Conservation (phyloP, 441 rosid genomes). For the Erodium chrysanthum region DNA sequence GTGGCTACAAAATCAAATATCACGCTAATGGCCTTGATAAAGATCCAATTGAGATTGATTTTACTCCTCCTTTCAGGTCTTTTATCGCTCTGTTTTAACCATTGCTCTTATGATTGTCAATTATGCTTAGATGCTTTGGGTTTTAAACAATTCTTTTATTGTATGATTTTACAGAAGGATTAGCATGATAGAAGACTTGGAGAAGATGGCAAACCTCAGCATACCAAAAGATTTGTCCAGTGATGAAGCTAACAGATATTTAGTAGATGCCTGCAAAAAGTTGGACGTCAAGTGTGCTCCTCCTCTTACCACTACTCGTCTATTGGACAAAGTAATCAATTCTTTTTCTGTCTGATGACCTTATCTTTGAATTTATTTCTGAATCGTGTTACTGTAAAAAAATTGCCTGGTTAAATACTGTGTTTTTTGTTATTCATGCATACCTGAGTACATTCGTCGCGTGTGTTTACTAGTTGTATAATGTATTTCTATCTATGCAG, state of each 20-base stretch:
- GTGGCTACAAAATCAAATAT: constrained; percentile 66
- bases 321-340: constrained; percentile 57
- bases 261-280: constrained; percentile 48
- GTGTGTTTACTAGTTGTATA: background rate
- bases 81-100: constrained; percentile 4
- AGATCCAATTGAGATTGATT: constrained; percentile 79
- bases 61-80: constrained; percentile 83
- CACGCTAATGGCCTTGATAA: constrained; percentile 65
- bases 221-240: constrained; percentile 68
- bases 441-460: too few relatives aligned
- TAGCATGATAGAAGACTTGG: constrained; percentile 70
- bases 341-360: background rate
- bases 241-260: constrained; percentile 57
- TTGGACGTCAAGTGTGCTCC: constrained; percentile 71
- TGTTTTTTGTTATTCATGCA: background rate
- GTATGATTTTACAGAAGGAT: constrained; percentile 43
- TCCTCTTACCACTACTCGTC: constrained; percentile 69
- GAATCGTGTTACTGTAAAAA: too few relatives aligned
- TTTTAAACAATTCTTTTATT: constrained; percentile 5
- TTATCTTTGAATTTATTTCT: too few relatives aligned
- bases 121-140: background rate
- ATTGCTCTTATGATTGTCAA: background rate
- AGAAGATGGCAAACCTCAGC: constrained; percentile 57
- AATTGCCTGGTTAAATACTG: background rate
- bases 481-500: constrained; percentile 28